Evolutionary conservation across 352 stramenopile genomes (phyloP), one percentile per base, ranked within the genome.

Genomic region (Pythium grandisporangium): DNA sequence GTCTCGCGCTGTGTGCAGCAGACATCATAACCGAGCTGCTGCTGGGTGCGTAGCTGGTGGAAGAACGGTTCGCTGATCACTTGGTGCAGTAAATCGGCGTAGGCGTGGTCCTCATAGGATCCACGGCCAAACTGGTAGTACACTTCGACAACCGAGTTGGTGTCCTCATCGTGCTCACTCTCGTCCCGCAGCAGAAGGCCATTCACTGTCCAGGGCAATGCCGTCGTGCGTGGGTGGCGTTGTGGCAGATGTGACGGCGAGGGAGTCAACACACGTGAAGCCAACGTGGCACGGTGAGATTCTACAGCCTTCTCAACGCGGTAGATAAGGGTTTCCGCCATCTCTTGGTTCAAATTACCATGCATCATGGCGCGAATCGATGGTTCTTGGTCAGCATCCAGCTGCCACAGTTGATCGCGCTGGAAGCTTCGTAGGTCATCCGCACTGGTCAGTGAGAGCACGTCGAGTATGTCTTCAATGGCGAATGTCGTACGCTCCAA

Each of bases 21-120:
- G 11, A 94, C 77, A 24, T 83, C 69, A 48, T 95, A 94, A 6
- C 79, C 80, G 19, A 95, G 61, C 61, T 94, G 73, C 30, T 94
- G 68, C 26, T 62, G 66, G 5, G 82, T 95, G 35, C 82, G 75
- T 21, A 95, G 62, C 23, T 78, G 49, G 45, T 93, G 54, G 51
- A 91, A 94, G 8, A 94, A 62, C 14, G 81, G 82, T 48, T 94
- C 79, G 6, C 70, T 61, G 66, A 95, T 82, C 23, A 94, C 42
- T 39, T 83, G 55, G 21, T 88, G 67, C 32, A 94, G 39, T 19
- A 95, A 36, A n/a, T 85, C 51, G 11, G 69, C 67, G 30, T 89
- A 78, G 27, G 75, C 72, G 49, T 63, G 60, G 37, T 80, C 58
- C 40, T 61, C 44, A 19, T 66, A 59, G 16, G 41, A 46, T 29